Base-by-base conservation (phyloP, 2,329 filamentous ascomycete genomes). In the Bimuria novae-zelandiae region DNA sequence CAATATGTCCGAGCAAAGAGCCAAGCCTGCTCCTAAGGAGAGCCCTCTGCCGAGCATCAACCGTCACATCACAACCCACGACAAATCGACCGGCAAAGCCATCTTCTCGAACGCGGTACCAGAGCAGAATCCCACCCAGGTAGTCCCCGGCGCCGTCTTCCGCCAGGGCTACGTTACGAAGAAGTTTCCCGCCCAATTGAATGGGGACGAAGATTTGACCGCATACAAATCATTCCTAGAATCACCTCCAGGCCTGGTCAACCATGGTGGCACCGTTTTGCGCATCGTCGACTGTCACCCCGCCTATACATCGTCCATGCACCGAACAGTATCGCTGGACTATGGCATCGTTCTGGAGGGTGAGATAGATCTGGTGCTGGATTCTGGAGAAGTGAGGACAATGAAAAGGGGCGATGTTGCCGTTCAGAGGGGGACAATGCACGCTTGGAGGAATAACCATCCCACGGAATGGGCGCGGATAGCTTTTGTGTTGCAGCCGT, bases 111-210 rank as follows among this genome's bases (percentile, higher is more conserved):
- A 60, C 22, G 55, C 57, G 1, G 10, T 73, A 5, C 52, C 60
- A 3, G 67, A 69, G 29, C 64, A 68, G 4, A 50, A 55, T 63
- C 47, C 44, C 58, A 37, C 50, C 11, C 6, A 62, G n/a, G 4
- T 32, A 17, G 5, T 71, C 3, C 65, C 65, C 11, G 49, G 40
- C 21, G 67, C 65, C 6, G 68, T 65, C 17, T 82, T 82, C 60
- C 71, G 70, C 16, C 75, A 81, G 3, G 73, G 71, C 35, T 84
- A 83, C 62, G 74, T 78, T 5, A 80, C 82, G 2, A 73, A 76
- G 27, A 62, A 70, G 32, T 77, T 76, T 52, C 81, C 82, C 0
- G 74, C 77, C 12, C 60, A 78, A 32, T 66, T 84, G 32, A 74
- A 74, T 63, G 56, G 67, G 8, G 73, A 79, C 44, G 62, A 71